These are phyloP conservation scores for Luvunga scandens DNA, from an alignment of 345 rosid genomes.

Conservation along the genomic window DNA sequence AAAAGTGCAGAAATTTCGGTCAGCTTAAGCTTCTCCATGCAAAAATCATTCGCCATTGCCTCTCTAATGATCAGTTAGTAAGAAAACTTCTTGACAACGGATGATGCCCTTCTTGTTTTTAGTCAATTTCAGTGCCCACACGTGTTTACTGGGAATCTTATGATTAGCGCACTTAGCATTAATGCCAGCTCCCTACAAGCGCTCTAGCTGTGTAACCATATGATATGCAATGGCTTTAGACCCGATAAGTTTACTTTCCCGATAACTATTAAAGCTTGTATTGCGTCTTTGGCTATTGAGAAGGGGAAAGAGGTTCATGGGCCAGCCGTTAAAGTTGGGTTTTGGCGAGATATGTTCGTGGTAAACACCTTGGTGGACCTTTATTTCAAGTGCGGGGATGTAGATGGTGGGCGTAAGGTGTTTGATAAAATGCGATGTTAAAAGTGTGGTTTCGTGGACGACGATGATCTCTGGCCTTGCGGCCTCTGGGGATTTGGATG, in stretches of 20 bases:
- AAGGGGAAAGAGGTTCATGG: constrained; percentile 59
- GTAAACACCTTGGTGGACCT: constrained; percentile 63
- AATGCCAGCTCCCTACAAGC: constrained; percentile 44
- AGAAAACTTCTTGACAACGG: constrained; percentile 48
- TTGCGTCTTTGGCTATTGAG: constrained; percentile 23
- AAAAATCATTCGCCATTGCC: constrained; percentile 44
- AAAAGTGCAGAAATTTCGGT: constrained; percentile 38
- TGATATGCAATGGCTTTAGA: constrained; percentile 37
- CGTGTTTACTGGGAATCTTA: constrained; percentile 68
- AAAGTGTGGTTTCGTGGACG: constrained; percentile 68
- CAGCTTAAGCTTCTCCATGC: constrained; percentile 64
- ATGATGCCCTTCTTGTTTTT: constrained; percentile 51
- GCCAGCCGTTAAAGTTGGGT: constrained; percentile 53
- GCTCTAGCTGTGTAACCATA: constrained; percentile 47
- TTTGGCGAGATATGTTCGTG: constrained; percentile 43
- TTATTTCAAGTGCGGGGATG: constrained; percentile 49
- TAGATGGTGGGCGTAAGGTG: constrained; percentile 41
- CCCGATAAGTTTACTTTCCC: constrained; percentile 79
- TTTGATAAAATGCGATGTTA: constrained; percentile 50
- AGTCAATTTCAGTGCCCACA: constrained; percentile 37
- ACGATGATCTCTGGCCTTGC: constrained; percentile 63
- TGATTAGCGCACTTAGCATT: constrained; percentile 50
- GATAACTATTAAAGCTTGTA: constrained; percentile 63
- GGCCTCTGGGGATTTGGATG: constrained; percentile 40
- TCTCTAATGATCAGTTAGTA: constrained; percentile 44